phyloP scores from a whole-genome alignment of 768 basidiomycete genomes.

The Termitomyces sp. region DNA sequence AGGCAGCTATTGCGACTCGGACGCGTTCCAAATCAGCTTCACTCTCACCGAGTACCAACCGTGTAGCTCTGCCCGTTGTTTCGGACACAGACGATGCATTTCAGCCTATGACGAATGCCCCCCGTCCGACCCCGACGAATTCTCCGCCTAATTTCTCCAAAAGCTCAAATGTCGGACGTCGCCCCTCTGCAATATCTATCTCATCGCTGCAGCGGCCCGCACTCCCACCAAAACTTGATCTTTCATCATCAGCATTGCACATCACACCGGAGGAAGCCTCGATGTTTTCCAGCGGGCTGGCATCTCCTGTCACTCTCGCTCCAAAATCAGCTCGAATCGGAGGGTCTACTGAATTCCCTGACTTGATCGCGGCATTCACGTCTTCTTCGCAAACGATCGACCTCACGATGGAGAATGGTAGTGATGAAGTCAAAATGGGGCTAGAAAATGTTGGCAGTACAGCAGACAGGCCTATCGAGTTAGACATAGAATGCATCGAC shows the following conservation, averaged over 20 bases:
- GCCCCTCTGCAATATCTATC: conserved; percentile 74
- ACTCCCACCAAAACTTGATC: conserved; percentile 73
- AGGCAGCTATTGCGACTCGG: conserved; percentile 21
- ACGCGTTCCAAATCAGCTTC: conserved; percentile 20
- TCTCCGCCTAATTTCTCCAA: conserved; percentile 28
- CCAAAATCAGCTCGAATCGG: conserved; percentile 68
- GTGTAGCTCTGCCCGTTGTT: conserved; percentile 12
- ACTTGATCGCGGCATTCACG: conserved; percentile 61
- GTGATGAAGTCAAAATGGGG: conserved; percentile 23
- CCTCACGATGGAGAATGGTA: conserved; percentile 35
- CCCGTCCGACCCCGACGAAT: conserved; percentile 24
- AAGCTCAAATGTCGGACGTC: conserved; percentile 36
- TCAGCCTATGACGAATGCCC: conserved; percentile 5
- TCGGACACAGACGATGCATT: conserved; percentile 6
- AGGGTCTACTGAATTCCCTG: conserved; percentile 51
- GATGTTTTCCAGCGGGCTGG: conserved; percentile 53
- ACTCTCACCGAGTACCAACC: conserved; percentile 19
- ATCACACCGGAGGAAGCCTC: conserved; percentile 60
- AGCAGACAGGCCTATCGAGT: conserved; percentile 77
- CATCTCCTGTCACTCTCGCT: conserved; percentile 78
- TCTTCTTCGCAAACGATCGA: conserved; percentile 43
- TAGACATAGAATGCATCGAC: conserved; percentile 67
- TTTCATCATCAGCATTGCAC: conserved; percentile 64
- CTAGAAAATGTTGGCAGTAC: conserved; percentile 49
- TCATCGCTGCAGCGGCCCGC: conserved; percentile 72